phyloP scores from a whole-genome alignment of 208 protist genomes.

The Angomonas deanei region DNA sequence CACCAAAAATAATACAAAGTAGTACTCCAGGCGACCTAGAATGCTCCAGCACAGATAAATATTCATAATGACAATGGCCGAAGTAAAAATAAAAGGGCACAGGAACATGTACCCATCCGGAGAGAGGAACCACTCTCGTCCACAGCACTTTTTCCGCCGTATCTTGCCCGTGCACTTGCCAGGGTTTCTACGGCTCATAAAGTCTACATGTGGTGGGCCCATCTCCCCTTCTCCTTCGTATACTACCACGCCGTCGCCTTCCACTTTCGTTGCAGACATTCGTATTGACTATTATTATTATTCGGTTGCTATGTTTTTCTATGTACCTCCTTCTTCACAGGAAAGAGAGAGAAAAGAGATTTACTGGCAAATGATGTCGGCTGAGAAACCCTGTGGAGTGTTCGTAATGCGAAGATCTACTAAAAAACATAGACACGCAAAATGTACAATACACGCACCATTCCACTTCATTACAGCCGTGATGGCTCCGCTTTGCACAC shows the following conservation, averaged over 20 bases:
- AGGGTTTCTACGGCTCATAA: not conserved
- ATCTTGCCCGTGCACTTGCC: not conserved
- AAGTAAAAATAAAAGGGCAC: not conserved
- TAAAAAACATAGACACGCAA: too few relatives aligned
- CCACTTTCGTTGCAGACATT: too few relatives aligned
- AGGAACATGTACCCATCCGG: not conserved
- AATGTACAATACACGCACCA: too few relatives aligned
- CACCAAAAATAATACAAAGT: constrained; percentile 28
- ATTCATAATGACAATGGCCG: not conserved
- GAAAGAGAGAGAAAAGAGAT: too few relatives aligned
- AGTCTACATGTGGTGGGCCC: not conserved
- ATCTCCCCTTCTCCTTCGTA: not conserved
- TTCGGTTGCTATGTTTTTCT: too few relatives aligned
- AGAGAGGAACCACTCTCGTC: not conserved
- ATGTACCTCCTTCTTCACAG: too few relatives aligned
- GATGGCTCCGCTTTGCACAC: too few relatives aligned
- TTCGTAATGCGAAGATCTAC: too few relatives aligned
- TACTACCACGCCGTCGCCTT: not conserved
- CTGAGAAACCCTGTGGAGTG: too few relatives aligned
- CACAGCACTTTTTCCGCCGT: not conserved
- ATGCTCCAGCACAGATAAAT: not conserved
- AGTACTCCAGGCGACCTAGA: constrained; percentile 23
- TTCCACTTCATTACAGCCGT: too few relatives aligned
- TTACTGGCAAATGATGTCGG: too few relatives aligned
- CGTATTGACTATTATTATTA: too few relatives aligned